phyloP scores from a whole-genome alignment of 345 rosid species.

The Triadica sebifera region DNA sequence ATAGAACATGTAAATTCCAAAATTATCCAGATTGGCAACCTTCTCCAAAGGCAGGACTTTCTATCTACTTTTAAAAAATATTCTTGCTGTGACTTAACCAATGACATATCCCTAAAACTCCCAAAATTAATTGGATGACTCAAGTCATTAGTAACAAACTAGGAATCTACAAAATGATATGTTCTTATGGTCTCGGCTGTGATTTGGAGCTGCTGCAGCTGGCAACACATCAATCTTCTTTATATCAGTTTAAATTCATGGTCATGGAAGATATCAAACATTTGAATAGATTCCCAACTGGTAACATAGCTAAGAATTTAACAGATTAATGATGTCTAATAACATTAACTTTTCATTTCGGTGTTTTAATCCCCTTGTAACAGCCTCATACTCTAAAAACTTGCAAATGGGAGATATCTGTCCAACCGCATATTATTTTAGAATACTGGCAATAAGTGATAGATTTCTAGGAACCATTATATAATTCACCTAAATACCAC shows the following conservation, averaged over 20 bases:
- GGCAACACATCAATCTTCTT: neutral
- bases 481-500: neutral
- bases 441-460: constrained; percentile 1
- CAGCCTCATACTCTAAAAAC: neutral
- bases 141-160: constrained; percentile 3
- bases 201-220: neutral
- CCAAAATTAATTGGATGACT: neutral
- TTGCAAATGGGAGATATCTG: neutral
- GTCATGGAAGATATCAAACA: neutral
- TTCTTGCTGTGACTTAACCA: neutral
- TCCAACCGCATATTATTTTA: neutral
- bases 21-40: neutral
- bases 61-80: neutral
- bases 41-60: neutral
- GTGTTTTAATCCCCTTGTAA: neutral
- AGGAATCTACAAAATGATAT: neutral
- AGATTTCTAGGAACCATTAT: neutral
- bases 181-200: neutral
- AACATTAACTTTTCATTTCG: neutral
- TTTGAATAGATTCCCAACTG: neutral
- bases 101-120: neutral
- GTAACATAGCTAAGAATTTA: neutral
- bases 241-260: neutral
- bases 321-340: neutral
- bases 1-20: neutral